These are phyloP conservation scores for Taiozyma sp. DNA, from an alignment of 1,139 yeast species.

Conservation along the genomic window DNA sequence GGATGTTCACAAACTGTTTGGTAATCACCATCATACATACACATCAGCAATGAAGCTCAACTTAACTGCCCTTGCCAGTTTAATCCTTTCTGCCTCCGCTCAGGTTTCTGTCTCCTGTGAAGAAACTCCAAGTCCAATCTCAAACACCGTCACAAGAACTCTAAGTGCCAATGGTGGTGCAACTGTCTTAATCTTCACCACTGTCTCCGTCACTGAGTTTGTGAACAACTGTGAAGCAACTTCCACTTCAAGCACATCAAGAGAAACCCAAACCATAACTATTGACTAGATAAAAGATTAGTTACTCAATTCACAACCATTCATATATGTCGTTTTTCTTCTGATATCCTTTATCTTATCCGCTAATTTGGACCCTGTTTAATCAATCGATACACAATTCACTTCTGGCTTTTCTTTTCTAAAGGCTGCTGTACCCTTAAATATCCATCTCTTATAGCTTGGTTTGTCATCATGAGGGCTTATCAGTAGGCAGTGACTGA, in stretches of 20 bases:
- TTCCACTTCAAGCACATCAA: not conserved
- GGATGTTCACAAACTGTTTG: not conserved
- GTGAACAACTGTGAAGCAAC: conserved; percentile 3
- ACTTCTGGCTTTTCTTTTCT: no score
- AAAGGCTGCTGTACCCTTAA: no score
- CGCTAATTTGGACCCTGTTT: not conserved
- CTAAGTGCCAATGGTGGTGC: not conserved
- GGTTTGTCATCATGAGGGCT: no score
- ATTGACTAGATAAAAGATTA: not conserved
- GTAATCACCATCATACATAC: not conserved
- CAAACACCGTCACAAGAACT: conserved; percentile 1
- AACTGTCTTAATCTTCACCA: not conserved
- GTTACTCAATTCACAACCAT: not conserved
- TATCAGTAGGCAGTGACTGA: no score
- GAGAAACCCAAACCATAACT: not conserved
- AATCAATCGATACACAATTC: no score
- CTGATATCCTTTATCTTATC: not conserved
- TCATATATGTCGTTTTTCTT: not conserved
- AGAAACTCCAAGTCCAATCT: conserved; percentile 3
- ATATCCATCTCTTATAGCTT: no score
- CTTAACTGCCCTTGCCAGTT: not conserved
- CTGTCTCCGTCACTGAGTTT: conserved; percentile 3
- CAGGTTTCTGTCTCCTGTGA: conserved; percentile 7
- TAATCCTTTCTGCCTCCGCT: not conserved
- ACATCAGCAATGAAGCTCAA: not conserved